Evolutionary conservation across 1,284 basidiomycete species (phyloP).

Genomic region (Leucoagaricus sp.): DNA sequence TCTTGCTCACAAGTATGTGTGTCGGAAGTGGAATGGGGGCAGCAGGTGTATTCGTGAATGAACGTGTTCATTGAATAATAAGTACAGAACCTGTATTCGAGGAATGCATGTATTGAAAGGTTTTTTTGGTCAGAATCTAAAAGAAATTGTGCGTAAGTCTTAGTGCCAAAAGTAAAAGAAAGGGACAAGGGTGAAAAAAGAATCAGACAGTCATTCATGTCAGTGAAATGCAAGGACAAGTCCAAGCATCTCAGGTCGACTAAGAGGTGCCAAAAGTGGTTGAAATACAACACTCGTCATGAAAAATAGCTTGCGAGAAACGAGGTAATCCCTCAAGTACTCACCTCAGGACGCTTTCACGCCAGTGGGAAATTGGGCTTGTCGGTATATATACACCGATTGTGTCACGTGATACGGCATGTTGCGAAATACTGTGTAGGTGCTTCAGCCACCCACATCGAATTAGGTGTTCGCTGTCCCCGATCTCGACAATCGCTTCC

Average conservation of each 20-base stretch:
- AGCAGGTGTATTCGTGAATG: slow-evolving; percentile 81
- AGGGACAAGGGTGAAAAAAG: slow-evolving; percentile 27
- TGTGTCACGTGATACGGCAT: slow-evolving; percentile 33
- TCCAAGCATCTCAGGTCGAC: slow-evolving; percentile 61
- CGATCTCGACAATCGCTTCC: slow-evolving; percentile 26
- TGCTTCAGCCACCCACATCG: slow-evolving; percentile 35
- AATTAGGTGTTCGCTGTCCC: slow-evolving; percentile 22
- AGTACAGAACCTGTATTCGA: background rate
- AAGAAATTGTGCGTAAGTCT: slow-evolving; percentile 6
- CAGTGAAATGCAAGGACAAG: slow-evolving; percentile 57
- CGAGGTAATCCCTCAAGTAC: background rate
- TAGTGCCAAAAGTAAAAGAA: background rate
- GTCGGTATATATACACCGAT: slow-evolving; percentile 17
- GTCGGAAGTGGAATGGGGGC: slow-evolving; percentile 90
- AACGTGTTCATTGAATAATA: slow-evolving; percentile 29
- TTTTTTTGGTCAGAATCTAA: slow-evolving; percentile 10
- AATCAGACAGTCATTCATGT: slow-evolving; percentile 83
- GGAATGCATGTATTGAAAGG: slow-evolving; percentile 5
- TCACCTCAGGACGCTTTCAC: slow-evolving; percentile 17
- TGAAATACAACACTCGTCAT: slow-evolving; percentile 77
- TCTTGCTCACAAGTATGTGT: slow-evolving; percentile 88
- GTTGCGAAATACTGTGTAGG: slow-evolving; percentile 31
- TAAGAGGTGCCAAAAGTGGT: slow-evolving; percentile 89
- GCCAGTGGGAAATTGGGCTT: background rate
- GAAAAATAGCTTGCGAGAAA: slow-evolving; percentile 15